phyloP scores from a whole-genome alignment of 73 alveolate species.

The Blepharisma japonicum region DNA sequence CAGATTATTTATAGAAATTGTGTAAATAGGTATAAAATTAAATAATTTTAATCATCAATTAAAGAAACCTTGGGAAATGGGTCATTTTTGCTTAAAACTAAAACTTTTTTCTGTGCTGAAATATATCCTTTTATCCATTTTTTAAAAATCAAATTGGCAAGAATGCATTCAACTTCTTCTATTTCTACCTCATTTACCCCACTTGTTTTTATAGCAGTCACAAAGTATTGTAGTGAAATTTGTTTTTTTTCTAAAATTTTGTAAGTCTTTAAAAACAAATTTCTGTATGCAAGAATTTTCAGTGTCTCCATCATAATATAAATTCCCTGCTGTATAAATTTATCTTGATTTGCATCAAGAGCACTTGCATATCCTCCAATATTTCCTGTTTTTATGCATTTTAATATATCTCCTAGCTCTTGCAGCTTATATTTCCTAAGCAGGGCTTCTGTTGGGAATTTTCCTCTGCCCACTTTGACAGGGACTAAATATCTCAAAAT shows the following conservation, averaged over 20 bases:
- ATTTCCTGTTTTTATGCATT: conserved; percentile 43
- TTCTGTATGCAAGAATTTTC: conserved; percentile 39
- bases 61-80: conserved; percentile 46
- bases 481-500: conserved; percentile 50
- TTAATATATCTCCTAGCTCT: conserved; percentile 32
- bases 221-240: background rate
- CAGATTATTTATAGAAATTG: too few species aligned
- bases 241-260: background rate
- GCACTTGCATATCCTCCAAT: conserved; percentile 35
- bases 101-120: conserved; percentile 40
- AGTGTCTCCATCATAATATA: conserved; percentile 53
- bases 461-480: conserved; percentile 45
- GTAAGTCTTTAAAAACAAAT: conserved; percentile 40
- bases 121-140: conserved; percentile 64
- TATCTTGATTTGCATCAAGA: conserved; percentile 34
- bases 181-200: conserved; percentile 21
- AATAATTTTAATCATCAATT: background rate
- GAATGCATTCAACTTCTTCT: conserved; percentile 56
- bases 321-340: conserved; percentile 44
- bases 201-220: conserved; percentile 5
- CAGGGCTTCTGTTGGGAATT: conserved; percentile 42
- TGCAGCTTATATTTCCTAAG: conserved; percentile 35
- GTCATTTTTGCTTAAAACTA: conserved; percentile 46
- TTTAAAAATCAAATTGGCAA: conserved; percentile 51
- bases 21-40: background rate